Conservation (phyloP, 2,329 filamentous ascomycete genomes). For the Bipolaris sorokiniana region DNA sequence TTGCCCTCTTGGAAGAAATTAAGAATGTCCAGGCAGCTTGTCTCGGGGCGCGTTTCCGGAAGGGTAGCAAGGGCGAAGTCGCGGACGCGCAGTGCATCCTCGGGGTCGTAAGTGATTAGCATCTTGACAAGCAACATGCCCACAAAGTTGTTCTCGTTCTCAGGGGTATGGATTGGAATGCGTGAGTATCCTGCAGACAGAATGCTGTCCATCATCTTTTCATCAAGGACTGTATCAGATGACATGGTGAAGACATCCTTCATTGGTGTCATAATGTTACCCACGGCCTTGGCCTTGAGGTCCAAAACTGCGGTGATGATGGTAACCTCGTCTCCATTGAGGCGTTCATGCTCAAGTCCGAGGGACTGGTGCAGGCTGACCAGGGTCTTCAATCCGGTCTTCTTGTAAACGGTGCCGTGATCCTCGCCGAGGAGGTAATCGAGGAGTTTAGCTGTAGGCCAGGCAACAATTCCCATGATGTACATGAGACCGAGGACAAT, state of each 20-base stretch:
- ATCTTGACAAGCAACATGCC: conserved; percentile 99
- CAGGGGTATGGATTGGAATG: conserved; percentile 89
- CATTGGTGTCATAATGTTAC: conserved; percentile 98
- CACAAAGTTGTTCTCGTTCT: conserved; percentile 85
- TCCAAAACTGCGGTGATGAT: conserved; percentile 98
- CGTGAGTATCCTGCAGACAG: conserved; percentile 92
- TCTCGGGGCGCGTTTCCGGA: conserved; percentile 92
- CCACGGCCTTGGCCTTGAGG: conserved; percentile 93
- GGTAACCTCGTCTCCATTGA: conserved; percentile 97
- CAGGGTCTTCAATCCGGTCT: conserved; percentile 93
- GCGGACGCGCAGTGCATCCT: conserved; percentile 83
- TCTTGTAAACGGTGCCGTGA: conserved; percentile 97
- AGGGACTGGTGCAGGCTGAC: conserved; percentile 94
- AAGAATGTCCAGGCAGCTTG: conserved; percentile 96
- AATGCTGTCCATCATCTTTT: conserved; percentile 92
- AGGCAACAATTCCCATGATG: conserved; percentile 84
- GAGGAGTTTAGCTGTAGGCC: conserved; percentile 93
- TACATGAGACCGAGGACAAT: conserved; percentile 91
- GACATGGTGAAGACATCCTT: conserved; percentile 96
- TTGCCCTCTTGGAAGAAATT: conserved; percentile 99
- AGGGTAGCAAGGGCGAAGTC: conserved; percentile 94
- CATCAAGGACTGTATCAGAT: conserved; percentile 91
- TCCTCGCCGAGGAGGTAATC: conserved; percentile 93
- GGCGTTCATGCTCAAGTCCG: conserved; percentile 79
- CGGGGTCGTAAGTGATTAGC: conserved; percentile 96